Evolutionary conservation across 345 rosid genomes (phyloP).

Genomic region (Populus simonii): DNA sequence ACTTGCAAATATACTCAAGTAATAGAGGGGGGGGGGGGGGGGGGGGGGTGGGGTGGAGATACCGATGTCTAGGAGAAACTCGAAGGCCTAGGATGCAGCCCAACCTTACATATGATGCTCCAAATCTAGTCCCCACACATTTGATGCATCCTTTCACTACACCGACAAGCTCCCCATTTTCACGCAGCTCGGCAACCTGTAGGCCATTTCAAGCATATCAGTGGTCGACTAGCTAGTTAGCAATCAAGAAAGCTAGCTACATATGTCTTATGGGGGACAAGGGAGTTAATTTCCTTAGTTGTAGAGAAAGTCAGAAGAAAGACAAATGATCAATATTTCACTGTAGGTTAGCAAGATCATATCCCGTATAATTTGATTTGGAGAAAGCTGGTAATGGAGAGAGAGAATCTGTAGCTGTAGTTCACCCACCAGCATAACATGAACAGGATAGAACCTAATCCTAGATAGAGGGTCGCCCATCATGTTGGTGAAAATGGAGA

Average conservation of each 20-base stretch:
- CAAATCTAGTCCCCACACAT: slow-evolving; percentile 39
- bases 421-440: slow-evolving; percentile 54
- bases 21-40: neutral
- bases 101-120: slow-evolving; percentile 31
- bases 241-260: no score
- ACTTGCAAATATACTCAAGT: neutral
- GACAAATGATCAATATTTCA: neutral
- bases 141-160: slow-evolving; percentile 63
- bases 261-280: slow-evolving; percentile 17
- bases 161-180: slow-evolving; percentile 56
- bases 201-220: slow-evolving; percentile 24
- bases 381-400: neutral
- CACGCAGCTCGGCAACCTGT: slow-evolving; percentile 58
- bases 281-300: neutral
- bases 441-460: slow-evolving; percentile 49
- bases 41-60: neutral
- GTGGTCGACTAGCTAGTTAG: neutral
- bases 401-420: neutral
- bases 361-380: neutral
- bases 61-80: slow-evolving; percentile 56
- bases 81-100: slow-evolving; percentile 65
- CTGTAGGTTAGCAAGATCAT: no score
- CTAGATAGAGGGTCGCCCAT: slow-evolving; percentile 47
- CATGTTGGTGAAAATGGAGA: slow-evolving; percentile 42
- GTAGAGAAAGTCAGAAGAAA: neutral